Evolutionary conservation across 176 grass and related monocot genomes (phyloP).

Genomic region (Tillandsia fasciculata): DNA sequence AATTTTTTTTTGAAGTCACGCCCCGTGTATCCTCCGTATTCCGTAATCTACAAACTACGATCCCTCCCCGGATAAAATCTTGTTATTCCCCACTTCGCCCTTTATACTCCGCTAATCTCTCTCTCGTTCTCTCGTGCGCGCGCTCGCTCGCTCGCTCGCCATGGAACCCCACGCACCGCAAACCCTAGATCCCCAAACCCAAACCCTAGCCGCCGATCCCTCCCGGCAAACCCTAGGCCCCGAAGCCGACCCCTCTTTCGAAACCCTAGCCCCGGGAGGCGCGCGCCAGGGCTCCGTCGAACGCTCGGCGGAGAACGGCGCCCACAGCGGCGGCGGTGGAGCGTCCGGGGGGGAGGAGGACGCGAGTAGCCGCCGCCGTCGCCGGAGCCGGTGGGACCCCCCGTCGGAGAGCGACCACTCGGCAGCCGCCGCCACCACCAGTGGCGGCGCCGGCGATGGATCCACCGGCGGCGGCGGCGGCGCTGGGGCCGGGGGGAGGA

Average conservation of each 20-base stretch:
- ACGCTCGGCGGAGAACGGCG: conserved; percentile 22
- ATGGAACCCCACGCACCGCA: not conserved
- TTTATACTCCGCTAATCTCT: too few species aligned
- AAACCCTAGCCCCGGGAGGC: conserved; percentile 32
- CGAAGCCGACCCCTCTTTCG: conserved; percentile 13
- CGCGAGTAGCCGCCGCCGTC: not conserved
- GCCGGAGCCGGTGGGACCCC: not conserved
- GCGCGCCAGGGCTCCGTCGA: conserved; percentile 6
- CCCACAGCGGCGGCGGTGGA: conserved; percentile 12
- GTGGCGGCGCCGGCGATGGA: conserved; percentile 42
- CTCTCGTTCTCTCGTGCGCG: too few species aligned
- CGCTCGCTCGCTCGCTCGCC: too few species aligned
- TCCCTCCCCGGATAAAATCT: too few species aligned
- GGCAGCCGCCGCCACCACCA: conserved; percentile 37
- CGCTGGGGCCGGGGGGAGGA: conserved; percentile 25
- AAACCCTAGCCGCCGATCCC: conserved; percentile 21
- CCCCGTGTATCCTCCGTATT: too few species aligned
- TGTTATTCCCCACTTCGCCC: too few species aligned
- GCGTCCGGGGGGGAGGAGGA: conserved; percentile 5
- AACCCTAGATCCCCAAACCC: not conserved
- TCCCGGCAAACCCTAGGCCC: not conserved
- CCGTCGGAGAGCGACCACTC: conserved; percentile 20
- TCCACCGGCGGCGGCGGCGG: conserved; percentile 41
- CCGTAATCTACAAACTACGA: too few species aligned
- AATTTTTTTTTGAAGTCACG: too few species aligned